Conservation (phyloP, 345 rosid species). For the Populus deltoides region DNA sequence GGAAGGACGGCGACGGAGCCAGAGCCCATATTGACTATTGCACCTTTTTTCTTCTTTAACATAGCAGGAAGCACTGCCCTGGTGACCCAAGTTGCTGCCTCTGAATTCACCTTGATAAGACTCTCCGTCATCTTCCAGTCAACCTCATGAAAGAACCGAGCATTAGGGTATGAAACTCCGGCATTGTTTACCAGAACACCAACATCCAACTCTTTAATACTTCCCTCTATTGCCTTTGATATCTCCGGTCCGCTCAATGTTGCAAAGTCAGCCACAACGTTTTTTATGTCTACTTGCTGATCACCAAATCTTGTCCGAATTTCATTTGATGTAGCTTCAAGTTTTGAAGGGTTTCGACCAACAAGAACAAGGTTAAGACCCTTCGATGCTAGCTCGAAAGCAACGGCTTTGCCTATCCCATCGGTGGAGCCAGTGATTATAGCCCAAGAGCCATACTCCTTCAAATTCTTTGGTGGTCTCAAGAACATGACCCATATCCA, state of each 20-base stretch:
- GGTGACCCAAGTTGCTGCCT: conserved; percentile 37
- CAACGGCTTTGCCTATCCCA: conserved; percentile 50
- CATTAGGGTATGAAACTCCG: conserved; percentile 24
- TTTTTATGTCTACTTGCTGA: no score
- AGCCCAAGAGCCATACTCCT: conserved; percentile 44
- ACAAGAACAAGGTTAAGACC: conserved; percentile 43
- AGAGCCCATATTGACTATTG: conserved; percentile 48
- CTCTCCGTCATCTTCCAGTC: conserved; percentile 32
- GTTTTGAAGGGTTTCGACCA: conserved; percentile 39
- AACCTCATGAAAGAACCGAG: conserved; percentile 41
- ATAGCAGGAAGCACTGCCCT: conserved; percentile 37
- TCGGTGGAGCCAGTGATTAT: conserved; percentile 46
- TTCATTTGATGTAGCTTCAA: conserved; percentile 22
- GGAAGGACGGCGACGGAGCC: conserved; percentile 33
- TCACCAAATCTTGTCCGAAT: conserved; percentile 6
- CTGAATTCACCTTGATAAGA: conserved; percentile 40
- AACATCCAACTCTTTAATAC: conserved; percentile 37
- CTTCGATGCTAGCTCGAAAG: conserved; percentile 37
- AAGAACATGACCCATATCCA: conserved; percentile 41
- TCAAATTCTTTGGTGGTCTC: conserved; percentile 41
- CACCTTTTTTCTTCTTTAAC: conserved; percentile 49
- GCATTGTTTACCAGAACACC: conserved; percentile 47
- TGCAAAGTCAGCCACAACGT: conserved; percentile 31
- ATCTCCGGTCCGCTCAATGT: conserved; percentile 27
- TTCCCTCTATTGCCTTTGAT: not conserved